These are phyloP conservation scores for Globisporangium acanthophoron DNA, from an alignment of 352 stramenopile species.

Conservation along the genomic window DNA sequence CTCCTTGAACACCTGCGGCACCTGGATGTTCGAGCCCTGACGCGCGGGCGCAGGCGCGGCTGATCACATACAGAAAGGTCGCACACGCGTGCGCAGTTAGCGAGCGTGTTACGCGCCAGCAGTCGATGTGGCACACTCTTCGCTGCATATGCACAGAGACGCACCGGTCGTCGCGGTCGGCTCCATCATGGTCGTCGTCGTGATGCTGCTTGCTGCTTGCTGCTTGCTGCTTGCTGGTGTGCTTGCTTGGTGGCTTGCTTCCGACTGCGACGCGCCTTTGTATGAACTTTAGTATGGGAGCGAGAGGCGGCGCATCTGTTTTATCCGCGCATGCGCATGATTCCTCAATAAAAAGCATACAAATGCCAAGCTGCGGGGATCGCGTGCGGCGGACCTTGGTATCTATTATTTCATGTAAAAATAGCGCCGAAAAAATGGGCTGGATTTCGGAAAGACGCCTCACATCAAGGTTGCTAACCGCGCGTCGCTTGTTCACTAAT, in stretches of 20 bases:
- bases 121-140: no score
- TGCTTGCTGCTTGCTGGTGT: background rate
- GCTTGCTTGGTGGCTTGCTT: background rate
- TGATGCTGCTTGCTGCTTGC: background rate
- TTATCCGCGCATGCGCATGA: background rate
- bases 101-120: no score
- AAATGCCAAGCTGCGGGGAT: background rate
- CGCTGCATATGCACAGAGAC: background rate
- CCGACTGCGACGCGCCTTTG: background rate
- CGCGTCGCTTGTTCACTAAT: background rate
- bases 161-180: constrained; percentile 13
- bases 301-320: background rate
- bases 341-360: constrained; percentile 2
- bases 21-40: constrained; percentile 47
- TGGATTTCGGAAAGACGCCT: background rate
- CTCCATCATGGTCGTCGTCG: constrained; percentile 14
- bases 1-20: constrained; percentile 62
- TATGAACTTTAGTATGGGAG: background rate
- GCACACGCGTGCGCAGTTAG: background rate
- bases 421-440: background rate
- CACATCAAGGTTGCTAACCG: background rate
- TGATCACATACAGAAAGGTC: background rate
- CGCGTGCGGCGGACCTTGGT: background rate
- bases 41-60: constrained; percentile 13
- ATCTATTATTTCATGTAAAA: background rate